Evolutionary conservation across 345 rosid species (phyloP).

Genomic region (Salix arbutifolia): DNA sequence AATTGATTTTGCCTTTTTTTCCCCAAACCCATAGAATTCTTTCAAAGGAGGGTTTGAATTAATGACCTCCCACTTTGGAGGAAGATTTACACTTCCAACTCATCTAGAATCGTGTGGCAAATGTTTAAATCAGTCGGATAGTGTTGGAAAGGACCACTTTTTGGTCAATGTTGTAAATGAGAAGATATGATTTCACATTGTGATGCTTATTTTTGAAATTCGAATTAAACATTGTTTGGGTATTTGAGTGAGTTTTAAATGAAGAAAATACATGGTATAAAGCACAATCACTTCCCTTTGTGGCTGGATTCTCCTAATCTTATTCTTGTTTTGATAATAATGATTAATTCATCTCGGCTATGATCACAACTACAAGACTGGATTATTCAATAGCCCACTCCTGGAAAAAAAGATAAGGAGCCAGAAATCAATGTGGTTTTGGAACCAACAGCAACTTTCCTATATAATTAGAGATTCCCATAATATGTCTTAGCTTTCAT

Average conservation of each 20-base stretch:
- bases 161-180: neutral
- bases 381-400: neutral
- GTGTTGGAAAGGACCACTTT: neutral
- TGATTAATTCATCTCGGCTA: neutral
- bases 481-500: neutral
- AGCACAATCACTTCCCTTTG: no score
- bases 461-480: neutral
- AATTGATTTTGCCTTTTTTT: neutral
- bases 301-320: neutral
- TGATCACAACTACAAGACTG: neutral
- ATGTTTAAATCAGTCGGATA: neutral
- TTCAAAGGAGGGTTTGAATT: neutral
- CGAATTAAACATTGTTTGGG: neutral
- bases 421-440: neutral
- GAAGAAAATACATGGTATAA: neutral
- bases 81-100: neutral
- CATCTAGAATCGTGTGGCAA: neutral
- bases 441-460: neutral
- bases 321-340: neutral
- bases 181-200: neutral
- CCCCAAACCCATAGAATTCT: neutral
- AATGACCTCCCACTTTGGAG: neutral
- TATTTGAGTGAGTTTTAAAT: neutral
- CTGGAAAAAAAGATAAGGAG: neutral
- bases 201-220: neutral